Evolutionary conservation across 345 rosid genomes (phyloP), one percentile per base, ranked within the genome.

Genomic region (Noccaea caerulescens): DNA sequence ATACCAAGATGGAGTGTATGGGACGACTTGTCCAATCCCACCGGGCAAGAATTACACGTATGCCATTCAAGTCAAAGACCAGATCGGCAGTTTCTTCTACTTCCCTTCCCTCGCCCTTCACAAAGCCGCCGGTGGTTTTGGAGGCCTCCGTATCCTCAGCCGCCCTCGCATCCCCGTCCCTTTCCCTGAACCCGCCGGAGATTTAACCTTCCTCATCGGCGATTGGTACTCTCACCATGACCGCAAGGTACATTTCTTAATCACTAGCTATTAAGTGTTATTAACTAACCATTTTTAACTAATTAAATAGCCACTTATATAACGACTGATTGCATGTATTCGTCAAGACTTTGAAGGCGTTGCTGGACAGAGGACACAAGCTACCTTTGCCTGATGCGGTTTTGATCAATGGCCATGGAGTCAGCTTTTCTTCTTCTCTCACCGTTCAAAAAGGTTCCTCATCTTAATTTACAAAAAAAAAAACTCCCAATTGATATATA

Each of bases 1-100:
- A 5, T 94, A 23, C 27, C 76, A 82, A 68, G 99, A 94, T 63
- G 99, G 99, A 67, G 92, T 94, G 11, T 84, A 69, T 41, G 99
- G 99, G 30, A 94, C 98, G n/a, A 91, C 93, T 43, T 94, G 99
- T 41, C 99, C 98, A 25, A 94, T 94, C 75, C 98, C 98, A 10
- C 97, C 99, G 0, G 96, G 96, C 1, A 76, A 80, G 75, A 94
- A 94, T 79, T 94, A 82, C 81, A 94, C 97, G 5, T 94, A 94
- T 80, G 77, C 66, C 36, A 66, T 94, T 45, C 98, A 94, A 76
- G 82, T 87, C 8, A 94, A 91, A 76, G 99, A 94, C 49, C 99
- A 94, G 59, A 93, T 93, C 8, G 97, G 97, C 10, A 89, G 89
- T 77, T 93, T 82, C 85, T 93, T 62, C 77, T 94, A 94, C 76